These are phyloP conservation scores for Alternaria conjuncta DNA, from an alignment of 2,329 filamentous ascomycete genomes.

Conservation along the genomic window DNA sequence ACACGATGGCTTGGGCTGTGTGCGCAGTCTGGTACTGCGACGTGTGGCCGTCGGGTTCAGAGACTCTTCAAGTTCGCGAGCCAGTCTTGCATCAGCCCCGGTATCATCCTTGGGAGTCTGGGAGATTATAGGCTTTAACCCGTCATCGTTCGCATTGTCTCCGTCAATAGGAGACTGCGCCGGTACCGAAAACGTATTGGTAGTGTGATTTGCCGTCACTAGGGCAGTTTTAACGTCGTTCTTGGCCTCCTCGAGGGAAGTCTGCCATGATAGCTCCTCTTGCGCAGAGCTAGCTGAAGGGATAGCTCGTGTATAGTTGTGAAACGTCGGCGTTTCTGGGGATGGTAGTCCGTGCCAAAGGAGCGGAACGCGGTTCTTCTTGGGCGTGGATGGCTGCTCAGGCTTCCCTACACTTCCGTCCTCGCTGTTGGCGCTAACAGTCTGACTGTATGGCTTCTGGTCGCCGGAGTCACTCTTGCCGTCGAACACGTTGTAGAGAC, in stretches of 20 bases:
- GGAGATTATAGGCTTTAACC: too few species aligned
- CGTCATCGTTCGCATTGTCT: neutral
- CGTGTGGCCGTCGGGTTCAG: neutral
- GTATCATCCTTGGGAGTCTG: neutral
- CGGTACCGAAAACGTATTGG: neutral
- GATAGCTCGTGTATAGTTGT: too few species aligned
- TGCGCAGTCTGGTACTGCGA: slow-evolving; percentile 7
- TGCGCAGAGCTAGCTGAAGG: neutral
- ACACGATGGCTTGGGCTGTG: neutral
- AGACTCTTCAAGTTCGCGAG: neutral
- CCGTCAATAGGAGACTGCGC: neutral
- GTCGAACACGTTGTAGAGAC: neutral
- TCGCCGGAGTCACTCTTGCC: neutral
- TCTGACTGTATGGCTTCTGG: neutral
- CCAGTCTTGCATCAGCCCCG: slow-evolving; percentile 1
- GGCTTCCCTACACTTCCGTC: neutral
- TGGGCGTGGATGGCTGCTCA: slow-evolving; percentile 2
- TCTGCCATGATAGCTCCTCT: neutral
- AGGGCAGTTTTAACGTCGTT: neutral
- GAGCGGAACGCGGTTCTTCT: neutral
- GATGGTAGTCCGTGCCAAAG: slow-evolving; percentile 18
- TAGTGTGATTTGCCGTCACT: neutral
- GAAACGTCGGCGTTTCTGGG: slow-evolving; percentile 3
- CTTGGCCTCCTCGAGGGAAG: neutral
- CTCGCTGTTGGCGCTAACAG: neutral